Conservation (phyloP, 164 flowering plant genomes). For the Tetrastigma voinierianum region DNA sequence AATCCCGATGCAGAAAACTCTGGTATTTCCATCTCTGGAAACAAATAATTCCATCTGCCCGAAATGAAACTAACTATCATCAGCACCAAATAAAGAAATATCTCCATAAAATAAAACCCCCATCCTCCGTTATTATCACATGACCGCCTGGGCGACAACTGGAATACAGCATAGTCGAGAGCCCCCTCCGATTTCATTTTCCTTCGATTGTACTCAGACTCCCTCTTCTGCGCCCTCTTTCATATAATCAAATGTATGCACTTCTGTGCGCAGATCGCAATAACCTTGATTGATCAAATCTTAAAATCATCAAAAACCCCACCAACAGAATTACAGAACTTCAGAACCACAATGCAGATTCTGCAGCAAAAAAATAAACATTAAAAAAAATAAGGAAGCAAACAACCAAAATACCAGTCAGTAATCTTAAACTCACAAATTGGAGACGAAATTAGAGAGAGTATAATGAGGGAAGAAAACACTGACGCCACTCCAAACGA, state of each 20-base stretch:
- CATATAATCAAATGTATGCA: conserved; percentile 14
- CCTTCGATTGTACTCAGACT: conserved; percentile 4
- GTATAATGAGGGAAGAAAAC: no score
- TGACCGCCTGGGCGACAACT: conserved; percentile 74
- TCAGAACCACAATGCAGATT: conserved; percentile 9
- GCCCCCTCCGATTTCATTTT: conserved; percentile 66
- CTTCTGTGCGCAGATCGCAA: conserved; percentile 14
- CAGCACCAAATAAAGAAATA: background rate
- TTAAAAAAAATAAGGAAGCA: no score
- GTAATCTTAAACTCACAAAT: background rate
- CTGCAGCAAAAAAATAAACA: background rate
- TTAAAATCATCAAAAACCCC: background rate
- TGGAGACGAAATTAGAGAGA: no score
- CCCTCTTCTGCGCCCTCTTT: conserved; percentile 17
- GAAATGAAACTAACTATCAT: background rate
- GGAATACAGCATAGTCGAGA: conserved; percentile 79
- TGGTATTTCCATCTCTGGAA: conserved; percentile 63
- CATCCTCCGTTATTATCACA: conserved; percentile 40
- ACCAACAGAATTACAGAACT: background rate
- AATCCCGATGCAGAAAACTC: conserved; percentile 95
- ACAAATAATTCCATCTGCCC: conserved; percentile 90
- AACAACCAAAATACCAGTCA: background rate
- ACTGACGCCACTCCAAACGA: no score
- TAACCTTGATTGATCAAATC: conserved; percentile 11
- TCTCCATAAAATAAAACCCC: background rate